Evolutionary conservation across 2,329 filamentous ascomycete species (phyloP).

Genomic region (Alternaria sp.): DNA sequence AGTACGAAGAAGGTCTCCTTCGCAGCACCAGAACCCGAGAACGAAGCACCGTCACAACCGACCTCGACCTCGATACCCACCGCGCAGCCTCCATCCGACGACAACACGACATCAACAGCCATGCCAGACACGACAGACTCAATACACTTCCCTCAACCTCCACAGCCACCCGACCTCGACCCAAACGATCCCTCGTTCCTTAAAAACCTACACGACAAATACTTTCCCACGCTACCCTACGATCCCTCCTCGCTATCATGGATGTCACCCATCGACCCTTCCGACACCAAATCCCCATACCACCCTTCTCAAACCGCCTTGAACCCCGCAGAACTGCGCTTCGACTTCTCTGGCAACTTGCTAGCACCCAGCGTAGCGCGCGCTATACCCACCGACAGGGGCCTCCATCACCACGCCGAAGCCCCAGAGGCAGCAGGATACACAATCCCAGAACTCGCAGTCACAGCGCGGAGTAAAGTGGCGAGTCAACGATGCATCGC

Average conservation of each 20-base stretch:
- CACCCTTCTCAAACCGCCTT: slow-evolving; percentile 77
- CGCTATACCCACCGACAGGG: slow-evolving; percentile 76
- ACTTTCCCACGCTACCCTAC: slow-evolving; percentile 86
- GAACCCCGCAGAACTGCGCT: slow-evolving; percentile 80
- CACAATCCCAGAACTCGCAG: slow-evolving; percentile 84
- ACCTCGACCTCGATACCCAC: slow-evolving; percentile 6
- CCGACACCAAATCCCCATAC: slow-evolving; percentile 76
- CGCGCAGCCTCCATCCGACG: not conserved
- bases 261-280: slow-evolving; percentile 76
- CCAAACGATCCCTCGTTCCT: slow-evolving; percentile 85
- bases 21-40: slow-evolving; percentile 25
- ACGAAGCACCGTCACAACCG: slow-evolving; percentile 14
- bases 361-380: slow-evolving; percentile 79
- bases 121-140: slow-evolving; percentile 60
- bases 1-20: slow-evolving; percentile 50
- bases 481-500: slow-evolving; percentile 89
- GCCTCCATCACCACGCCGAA: slow-evolving; percentile 91
- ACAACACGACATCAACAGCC: slow-evolving; percentile 54
- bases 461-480: slow-evolving; percentile 80
- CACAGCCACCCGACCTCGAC: slow-evolving; percentile 75
- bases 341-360: slow-evolving; percentile 84
- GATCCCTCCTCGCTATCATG: slow-evolving; percentile 88
- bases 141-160: slow-evolving; percentile 68
- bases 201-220: slow-evolving; percentile 83
- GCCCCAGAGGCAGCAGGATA: slow-evolving; percentile 95